phyloP scores from a whole-genome alignment of 2,329 filamentous ascomycete species.

The Aspergillus pseudoterreus region DNA sequence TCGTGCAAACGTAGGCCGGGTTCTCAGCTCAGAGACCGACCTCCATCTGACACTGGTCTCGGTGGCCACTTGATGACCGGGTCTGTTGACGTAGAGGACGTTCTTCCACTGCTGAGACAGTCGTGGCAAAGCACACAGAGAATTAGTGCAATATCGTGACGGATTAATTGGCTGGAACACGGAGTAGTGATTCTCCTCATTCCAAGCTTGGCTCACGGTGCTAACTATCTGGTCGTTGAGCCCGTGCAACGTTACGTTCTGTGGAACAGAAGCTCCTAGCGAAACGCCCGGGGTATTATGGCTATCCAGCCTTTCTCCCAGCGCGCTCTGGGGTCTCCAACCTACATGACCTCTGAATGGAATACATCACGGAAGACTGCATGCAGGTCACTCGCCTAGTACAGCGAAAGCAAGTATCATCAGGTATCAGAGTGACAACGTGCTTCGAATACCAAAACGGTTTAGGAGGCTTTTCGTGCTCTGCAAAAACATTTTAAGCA shows the following conservation, averaged over 20 bases:
- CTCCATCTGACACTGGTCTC: conserved; percentile 1
- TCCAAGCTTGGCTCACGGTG: conserved; percentile 19
- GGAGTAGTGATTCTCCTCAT: conserved; percentile 13
- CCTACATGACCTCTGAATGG: conserved; percentile 16
- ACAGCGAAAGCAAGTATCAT: conserved; percentile 16
- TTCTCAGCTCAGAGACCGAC: conserved; percentile 16
- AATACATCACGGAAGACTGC: conserved; percentile 30
- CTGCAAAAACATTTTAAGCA: conserved; percentile 10
- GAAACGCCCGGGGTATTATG: conserved; percentile 24
- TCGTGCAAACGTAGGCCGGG: conserved; percentile 32
- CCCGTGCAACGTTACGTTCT: conserved; percentile 36
- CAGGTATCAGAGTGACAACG: conserved; percentile 20
- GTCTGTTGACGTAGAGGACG: background rate
- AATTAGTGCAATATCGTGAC: conserved; percentile 3
- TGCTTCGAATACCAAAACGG: conserved; percentile 6
- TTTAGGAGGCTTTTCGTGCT: background rate
- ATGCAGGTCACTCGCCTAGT: conserved; percentile 32
- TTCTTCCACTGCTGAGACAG: conserved; percentile 5
- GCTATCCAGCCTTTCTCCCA: conserved; percentile 19
- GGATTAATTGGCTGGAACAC: conserved; percentile 17
- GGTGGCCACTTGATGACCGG: conserved; percentile 1
- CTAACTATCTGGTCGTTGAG: conserved; percentile 25
- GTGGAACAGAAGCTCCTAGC: conserved; percentile 30
- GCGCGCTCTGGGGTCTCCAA: conserved; percentile 13
- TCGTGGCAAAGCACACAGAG: conserved; percentile 3